Evolutionary conservation across 129 eudicot genomes (phyloP).

Genomic region (Flaveria ramosissima): DNA sequence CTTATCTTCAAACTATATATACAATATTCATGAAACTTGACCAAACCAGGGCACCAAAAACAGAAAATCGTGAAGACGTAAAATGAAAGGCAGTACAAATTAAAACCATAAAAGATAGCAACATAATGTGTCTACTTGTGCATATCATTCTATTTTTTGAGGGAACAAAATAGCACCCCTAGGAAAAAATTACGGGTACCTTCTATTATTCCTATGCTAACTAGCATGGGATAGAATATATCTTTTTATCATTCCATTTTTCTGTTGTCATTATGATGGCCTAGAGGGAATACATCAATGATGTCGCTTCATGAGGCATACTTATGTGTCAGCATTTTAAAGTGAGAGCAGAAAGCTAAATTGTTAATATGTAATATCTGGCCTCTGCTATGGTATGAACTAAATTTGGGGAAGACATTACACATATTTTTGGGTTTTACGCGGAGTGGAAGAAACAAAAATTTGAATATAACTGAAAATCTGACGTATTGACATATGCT

Average conservation of each 20-base stretch:
- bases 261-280: conserved; percentile 12
- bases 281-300: conserved; percentile 10
- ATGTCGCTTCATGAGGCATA: conserved; percentile 12
- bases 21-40: conserved; percentile 2
- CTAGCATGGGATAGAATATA: neutral
- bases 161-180: neutral
- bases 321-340: neutral
- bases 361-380: conserved; percentile 8
- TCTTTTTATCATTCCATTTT: neutral
- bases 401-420: neutral
- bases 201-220: neutral
- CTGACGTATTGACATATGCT: conserved; percentile 5
- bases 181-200: neutral
- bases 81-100: neutral
- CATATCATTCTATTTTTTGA: neutral
- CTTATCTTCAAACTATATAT: neutral
- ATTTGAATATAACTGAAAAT: conserved; percentile 19
- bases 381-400: neutral
- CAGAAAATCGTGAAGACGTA: neutral
- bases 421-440: neutral
- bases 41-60: neutral
- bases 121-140: neutral
- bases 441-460: conserved; percentile 5
- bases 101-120: conserved; percentile 8
- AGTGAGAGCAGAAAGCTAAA: neutral